Base-by-base conservation (phyloP, 2,329 filamentous ascomycete species). In the Pyrenophora teres region DNA sequence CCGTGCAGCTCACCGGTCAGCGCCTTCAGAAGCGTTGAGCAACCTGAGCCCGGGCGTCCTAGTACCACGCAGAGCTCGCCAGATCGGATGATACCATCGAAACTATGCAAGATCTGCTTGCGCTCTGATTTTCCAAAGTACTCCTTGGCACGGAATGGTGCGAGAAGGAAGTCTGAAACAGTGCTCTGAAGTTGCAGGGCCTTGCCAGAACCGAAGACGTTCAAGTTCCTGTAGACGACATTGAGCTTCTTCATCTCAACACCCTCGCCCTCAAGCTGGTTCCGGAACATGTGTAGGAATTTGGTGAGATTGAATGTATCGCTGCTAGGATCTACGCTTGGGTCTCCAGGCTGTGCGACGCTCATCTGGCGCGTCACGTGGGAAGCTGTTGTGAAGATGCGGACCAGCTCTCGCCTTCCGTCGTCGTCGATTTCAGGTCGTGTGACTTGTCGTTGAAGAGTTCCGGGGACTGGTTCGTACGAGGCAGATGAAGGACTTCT, bases 141-240 rank as follows among this genome's bases (percentile, higher is more conserved):
- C 50, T 89, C 82, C 1, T 80, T 77, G 0, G 83, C 66, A 1
- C 83, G 78, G 18, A 89, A 72, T 0, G 85, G 87, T 0, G 81
- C 77, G 53, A 81, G 69, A 18, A 89, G 67, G 6, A 84, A 72
- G 1, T 84, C 85, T 2, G 77, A 79, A 3, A 91, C 85, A 2
- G 83, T 90, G 48, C 85, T 78, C 65, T 92, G 88, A 1, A 90
- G 76, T 57, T 89, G 86, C 19, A 91, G 68, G 0, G 86, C 85
- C 2, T 82, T 80, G 0, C 87, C 87, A 0, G 85, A 85, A 0
- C 88, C 88, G 5, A 79, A 86, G 0, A 91, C 85, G 49, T 82
- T 82, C 30, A 90, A 78, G 44, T 88, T 79, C 53, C 83, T 83
- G 74, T 85, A 89, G 0, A 82, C 80, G 6, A 90, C 77, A 3